Evolutionary conservation across 2,329 filamentous ascomycete species (phyloP).

Genomic region (Byssochlamys sp.): DNA sequence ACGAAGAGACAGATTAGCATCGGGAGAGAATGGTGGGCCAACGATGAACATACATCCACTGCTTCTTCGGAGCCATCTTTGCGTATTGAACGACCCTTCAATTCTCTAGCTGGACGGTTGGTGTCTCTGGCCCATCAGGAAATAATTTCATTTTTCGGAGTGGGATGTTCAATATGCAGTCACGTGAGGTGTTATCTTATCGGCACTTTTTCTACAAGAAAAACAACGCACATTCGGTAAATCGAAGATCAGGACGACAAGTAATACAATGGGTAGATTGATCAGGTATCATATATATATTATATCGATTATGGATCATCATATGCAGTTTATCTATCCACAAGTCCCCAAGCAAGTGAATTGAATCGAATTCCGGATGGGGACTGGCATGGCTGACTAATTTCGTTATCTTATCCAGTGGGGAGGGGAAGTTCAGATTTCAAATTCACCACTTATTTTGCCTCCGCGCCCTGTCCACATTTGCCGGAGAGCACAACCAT

Average conservation of each 20-base stretch:
- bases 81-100: conserved; percentile 6
- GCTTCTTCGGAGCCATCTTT: conserved; percentile 63
- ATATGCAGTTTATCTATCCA: too few relatives aligned
- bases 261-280: background rate
- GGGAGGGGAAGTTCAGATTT: conserved; percentile 12
- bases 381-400: conserved; percentile 14
- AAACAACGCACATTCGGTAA: background rate
- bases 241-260: background rate
- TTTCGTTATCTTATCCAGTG: conserved; percentile 22
- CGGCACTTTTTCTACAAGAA: conserved; percentile 2
- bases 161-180: conserved; percentile 9
- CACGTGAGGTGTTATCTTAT: conserved; percentile 12
- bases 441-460: conserved; percentile 11
- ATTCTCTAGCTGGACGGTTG: background rate
- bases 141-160: conserved; percentile 1
- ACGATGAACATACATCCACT: conserved; percentile 56
- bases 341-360: too few relatives aligned
- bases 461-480: conserved; percentile 1
- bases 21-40: background rate
- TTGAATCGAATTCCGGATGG: background rate
- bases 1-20: background rate
- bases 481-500: background rate
- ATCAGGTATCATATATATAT: too few relatives aligned
- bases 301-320: too few relatives aligned
- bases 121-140: background rate